Base-by-base conservation (phyloP, 192 early-diverging fungal genomes). In the Coemansia sp. region DNA sequence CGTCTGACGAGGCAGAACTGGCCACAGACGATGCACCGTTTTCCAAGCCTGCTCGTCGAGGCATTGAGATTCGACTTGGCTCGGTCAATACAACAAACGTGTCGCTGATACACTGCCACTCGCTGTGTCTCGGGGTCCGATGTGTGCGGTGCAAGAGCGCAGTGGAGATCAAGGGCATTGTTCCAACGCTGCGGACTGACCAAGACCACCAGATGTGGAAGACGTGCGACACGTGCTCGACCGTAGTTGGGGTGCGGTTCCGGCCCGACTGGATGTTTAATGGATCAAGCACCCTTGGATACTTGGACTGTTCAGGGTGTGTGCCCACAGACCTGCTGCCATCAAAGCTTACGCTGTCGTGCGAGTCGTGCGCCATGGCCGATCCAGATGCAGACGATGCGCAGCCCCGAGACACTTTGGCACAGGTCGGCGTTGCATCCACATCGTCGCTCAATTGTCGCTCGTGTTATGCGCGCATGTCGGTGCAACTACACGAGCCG, bases 101-200 rank as follows among this genome's bases (percentile, higher is more conserved):
- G 11, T 78, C 90, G 0, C 65, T 94, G 5, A 63, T 92, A 5
- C 76, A 87, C 61, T 90, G 89, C 71, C 71, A 75, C 3, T 77
- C 80, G 4, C 84, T 94, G 7, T 86, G 79, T 50, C 38, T 94
- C 6, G 51, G 84, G 0, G 86, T 92, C 6, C 85, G 86, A 11
- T 96, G 94, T 64, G 72, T 58, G n/a, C 82, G 92, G 1, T 96
- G 94, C 85, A 93, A 91, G 65, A 61, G 72, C 45, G 69, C 82
- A 0, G 68, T 87, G 1, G 91, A 90, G 45, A 59, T 90, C n/a
- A 80, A 75, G 29, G 77, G 86, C n/a, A 67, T 91, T 0, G 12
- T 69, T 6, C 67, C 71, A 22, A 72, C 68, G 3, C 47, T 54
- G 26, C 58, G 54, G 11, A 55, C 21, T 27, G 79, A 68, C 10